A percentile compares a stretch with the other conserved stretches of the same genome.
Evolutionary conservation across 2,329 filamentous ascomycete genomes (phyloP).

Genomic region (Pleurostoma richardsiae): DNA sequence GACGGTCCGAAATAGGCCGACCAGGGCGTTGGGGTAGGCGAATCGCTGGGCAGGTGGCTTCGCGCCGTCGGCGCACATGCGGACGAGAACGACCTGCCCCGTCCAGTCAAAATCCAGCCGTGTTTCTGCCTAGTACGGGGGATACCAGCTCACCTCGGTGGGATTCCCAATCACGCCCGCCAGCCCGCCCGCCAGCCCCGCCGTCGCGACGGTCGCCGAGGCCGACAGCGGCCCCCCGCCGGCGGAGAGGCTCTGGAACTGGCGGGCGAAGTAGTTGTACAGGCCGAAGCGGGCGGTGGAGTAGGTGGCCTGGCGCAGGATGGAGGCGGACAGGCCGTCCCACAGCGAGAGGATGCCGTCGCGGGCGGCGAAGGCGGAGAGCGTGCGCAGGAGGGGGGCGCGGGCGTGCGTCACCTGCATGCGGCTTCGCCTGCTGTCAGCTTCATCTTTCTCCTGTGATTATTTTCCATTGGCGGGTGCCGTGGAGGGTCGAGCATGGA

Average conservation of each 20-base stretch:
- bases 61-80: constrained; percentile 41
- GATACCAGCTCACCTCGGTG: constrained; percentile 22
- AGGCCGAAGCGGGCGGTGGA: constrained; percentile 38
- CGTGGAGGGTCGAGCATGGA: no score
- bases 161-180: constrained; percentile 40
- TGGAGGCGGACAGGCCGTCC: constrained; percentile 36
- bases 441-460: neutral
- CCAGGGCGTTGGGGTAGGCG: constrained; percentile 29
- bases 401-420: constrained; percentile 38
- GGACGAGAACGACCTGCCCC: constrained; percentile 29
- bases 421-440: constrained; percentile 19
- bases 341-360: constrained; percentile 38
- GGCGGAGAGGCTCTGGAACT: constrained; percentile 14
- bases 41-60: constrained; percentile 28
- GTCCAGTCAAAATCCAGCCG: neutral
- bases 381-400: constrained; percentile 30
- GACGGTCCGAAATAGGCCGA: constrained; percentile 24
- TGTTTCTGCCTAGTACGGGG: neutral
- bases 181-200: constrained; percentile 32
- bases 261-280: constrained; percentile 27
- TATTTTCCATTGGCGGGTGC: no score
- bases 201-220: constrained; percentile 28
- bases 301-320: constrained; percentile 37
- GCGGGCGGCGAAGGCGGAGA: constrained; percentile 29
- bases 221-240: constrained; percentile 23